Base-by-base conservation (phyloP, 495 filamentous ascomycete genomes). In the Cercophora samala region DNA sequence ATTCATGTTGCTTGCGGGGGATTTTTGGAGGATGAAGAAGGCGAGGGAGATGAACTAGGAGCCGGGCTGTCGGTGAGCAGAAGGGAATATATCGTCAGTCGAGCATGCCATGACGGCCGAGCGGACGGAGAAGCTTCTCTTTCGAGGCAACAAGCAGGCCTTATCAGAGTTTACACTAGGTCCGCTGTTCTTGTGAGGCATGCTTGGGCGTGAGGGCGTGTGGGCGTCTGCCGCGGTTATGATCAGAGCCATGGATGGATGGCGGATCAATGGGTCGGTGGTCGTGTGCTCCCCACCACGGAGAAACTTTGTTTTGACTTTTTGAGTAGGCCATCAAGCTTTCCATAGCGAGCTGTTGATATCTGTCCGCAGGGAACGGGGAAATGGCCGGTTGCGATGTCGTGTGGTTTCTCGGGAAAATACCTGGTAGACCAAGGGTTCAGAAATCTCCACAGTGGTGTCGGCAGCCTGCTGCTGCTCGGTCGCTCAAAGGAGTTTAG, bases 11-110 rank as follows among this genome's bases (percentile, higher is more conserved):
- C 15, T 29, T 9, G n/a, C n/a, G 60, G n/a, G 18, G 13, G 26
- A 46, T 6, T 46, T 0, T 62, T 24, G 1, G 11, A 46, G 29
- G 18, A 32, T 22, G 26, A 25, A 46, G 29, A 29, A 29, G 18
- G 19, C 18, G 60, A 46, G 32, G 18, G 18, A 6, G 19, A 21
- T 21, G 18, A 42, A 62, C 60, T 0, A 46, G 60, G 18, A 42
- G 46, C 60, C 0, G 22, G 60, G 60, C 60, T 62, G 11, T 62
- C 60, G 60, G 60, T 62, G 60, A 62, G 60, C 60, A 42, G 60
- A 62, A 62, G 18, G 60, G 60, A n/a, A 62, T 18, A 19, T 51
- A 62, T 62, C 24, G 29, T 62, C 26, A 46, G 60, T 37, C 18
- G 17, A 25, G 22, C 58, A 60, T 60, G 17, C 22, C 25, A 60